Conservation (phyloP, 108 stramenopile species). For the Epipyxis sp. region DNA sequence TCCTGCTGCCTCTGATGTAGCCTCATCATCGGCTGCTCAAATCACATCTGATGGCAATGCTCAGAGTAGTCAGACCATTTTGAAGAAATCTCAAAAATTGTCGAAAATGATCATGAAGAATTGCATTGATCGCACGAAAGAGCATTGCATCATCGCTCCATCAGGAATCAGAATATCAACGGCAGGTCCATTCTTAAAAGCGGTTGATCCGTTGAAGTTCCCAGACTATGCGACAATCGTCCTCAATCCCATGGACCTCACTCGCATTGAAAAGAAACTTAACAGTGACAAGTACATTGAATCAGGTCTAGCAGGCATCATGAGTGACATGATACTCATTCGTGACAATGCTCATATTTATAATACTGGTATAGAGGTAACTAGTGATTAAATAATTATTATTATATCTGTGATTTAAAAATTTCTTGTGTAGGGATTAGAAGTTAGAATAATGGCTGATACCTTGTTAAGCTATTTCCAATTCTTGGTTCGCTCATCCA, state of each 20-base stretch:
- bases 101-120: too few relatives aligned
- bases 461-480: not conserved
- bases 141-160: too few relatives aligned
- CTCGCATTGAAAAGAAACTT: not conserved
- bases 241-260: not conserved
- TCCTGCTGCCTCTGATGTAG: too few relatives aligned
- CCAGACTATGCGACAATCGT: not conserved
- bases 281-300: not conserved
- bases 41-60: too few relatives aligned
- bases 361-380: not conserved
- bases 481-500: not conserved
- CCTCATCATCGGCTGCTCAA: too few relatives aligned
- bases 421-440: too few relatives aligned
- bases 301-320: not conserved
- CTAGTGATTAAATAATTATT: too few relatives aligned
- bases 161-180: not conserved
- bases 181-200: not conserved
- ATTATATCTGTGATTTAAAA: too few relatives aligned
- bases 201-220: not conserved
- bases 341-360: not conserved
- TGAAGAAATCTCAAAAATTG: too few relatives aligned
- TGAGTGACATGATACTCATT: not conserved
- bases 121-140: too few relatives aligned
- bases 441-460: too few relatives aligned
- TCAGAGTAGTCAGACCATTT: too few relatives aligned